phyloP scores from a whole-genome alignment of 2,329 filamentous ascomycete species.

The Pseudogymnoascus sp. region DNA sequence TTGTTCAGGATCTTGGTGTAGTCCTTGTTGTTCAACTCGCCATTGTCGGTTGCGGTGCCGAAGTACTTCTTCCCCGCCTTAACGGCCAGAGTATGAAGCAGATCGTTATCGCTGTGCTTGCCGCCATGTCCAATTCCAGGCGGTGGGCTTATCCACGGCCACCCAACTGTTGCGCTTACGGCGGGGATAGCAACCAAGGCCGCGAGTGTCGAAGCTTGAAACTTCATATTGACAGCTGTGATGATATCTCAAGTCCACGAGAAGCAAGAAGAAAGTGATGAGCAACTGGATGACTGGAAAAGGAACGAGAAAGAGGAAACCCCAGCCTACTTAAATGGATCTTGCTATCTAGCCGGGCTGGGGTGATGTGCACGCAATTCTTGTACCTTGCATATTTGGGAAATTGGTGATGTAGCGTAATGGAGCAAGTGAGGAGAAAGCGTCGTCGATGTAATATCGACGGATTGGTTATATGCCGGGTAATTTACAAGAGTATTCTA shows the following conservation, averaged over 20 bases:
- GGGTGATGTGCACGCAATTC: background rate
- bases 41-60: conserved; percentile 51
- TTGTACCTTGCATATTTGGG: conserved; percentile 2
- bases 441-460: background rate
- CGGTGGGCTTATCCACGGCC: background rate
- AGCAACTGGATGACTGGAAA: background rate
- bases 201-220: conserved; percentile 12
- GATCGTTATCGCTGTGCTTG: background rate
- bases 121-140: background rate
- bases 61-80: conserved; percentile 49
- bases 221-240: conserved; percentile 15
- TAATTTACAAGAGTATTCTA: conserved; percentile 3
- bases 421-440: conserved; percentile 7
- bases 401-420: conserved; percentile 1
- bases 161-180: background rate
- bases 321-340: background rate
- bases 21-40: conserved; percentile 42
- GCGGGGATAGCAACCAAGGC: conserved; percentile 14
- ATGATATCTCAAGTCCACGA: background rate
- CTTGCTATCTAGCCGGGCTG: background rate
- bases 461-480: conserved; percentile 3
- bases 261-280: background rate
- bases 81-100: conserved; percentile 37
- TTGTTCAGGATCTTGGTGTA: conserved; percentile 51
- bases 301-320: background rate